Evolutionary conservation across 108 stramenopile species (phyloP).

Genomic region (Nitzschia palea): DNA sequence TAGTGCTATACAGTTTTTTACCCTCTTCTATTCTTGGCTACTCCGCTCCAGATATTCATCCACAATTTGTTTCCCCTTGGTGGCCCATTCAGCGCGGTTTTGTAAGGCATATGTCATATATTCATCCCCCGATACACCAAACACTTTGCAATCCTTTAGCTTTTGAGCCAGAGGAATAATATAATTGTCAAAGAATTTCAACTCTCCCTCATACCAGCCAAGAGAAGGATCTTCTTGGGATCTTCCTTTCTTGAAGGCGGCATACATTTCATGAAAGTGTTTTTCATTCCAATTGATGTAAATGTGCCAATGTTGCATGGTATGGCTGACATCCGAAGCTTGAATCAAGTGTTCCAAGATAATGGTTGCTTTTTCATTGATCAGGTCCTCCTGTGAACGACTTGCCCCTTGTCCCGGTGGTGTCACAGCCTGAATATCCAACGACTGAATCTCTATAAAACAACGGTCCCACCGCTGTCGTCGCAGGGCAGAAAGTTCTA

Average conservation of each 20-base stretch:
- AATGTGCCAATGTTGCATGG: constrained; percentile 45
- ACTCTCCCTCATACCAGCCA: constrained; percentile 26
- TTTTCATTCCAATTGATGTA: constrained; percentile 51
- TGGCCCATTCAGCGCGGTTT: constrained; percentile 29
- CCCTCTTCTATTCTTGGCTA: too few relatives aligned
- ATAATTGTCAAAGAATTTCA: constrained; percentile 35
- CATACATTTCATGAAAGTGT: constrained; percentile 34
- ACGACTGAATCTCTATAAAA: background rate
- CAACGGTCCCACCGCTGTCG: constrained; percentile 33
- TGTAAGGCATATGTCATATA: constrained; percentile 27
- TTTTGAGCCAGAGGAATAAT: constrained; percentile 39
- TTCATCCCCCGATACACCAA: constrained; percentile 23
- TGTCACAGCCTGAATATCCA: constrained; percentile 1
- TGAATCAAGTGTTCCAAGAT: constrained; percentile 46
- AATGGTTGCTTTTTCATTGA: constrained; percentile 26
- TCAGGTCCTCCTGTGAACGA: too few relatives aligned
- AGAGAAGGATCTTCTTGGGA: constrained; percentile 6
- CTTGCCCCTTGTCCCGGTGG: background rate
- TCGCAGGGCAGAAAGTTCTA: constrained; percentile 6
- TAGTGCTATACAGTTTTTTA: too few relatives aligned
- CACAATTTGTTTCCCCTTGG: constrained; percentile 23
- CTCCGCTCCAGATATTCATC: constrained; percentile 2
- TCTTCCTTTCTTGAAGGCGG: constrained; percentile 21
- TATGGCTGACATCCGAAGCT: constrained; percentile 46
- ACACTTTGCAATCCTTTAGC: constrained; percentile 27